Base-by-base conservation (phyloP, 129 eudicot species). In the Logfia minima region DNA sequence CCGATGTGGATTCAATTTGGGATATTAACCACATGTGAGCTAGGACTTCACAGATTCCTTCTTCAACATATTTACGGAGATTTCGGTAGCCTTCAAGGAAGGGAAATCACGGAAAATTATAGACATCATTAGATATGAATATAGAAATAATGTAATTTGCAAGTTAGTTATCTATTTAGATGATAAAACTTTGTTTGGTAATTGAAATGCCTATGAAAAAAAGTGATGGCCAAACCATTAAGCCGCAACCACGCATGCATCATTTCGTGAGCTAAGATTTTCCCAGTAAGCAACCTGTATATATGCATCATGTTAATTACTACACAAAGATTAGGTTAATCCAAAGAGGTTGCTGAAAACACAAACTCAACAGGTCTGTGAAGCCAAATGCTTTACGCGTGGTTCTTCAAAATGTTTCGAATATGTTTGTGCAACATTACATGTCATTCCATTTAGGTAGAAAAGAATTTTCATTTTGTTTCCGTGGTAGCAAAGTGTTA, bases 241-340 rank as follows among this genome's bases (percentile, higher is more conserved):
- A 92, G 89, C 58, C 97, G 84, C 79, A 92, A 68, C 97, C 97
- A 92, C 0, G 96, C 97, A 60, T 92, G 97, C 97, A 92, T 92
- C 97, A 89, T 87, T 84, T 92, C 97, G 69, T 92, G 97, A 77
- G 97, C 90, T 78, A 92, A 83, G 68, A 92, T 89, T 29, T 96
- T 78, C 76, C 97, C 97, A 19, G 96, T 92, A 48, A 92, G 88
- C 79, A 92, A 79, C 88, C 97, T 92, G 88, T 58, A 68, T 65
- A 37, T 6, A 43, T 22, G 68, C 62, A 76, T 59, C n/a, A 48
- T 18, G 32, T 48, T 58, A 19, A 62, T 64, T 69, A 69, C 68
- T 62, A 75, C 35, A 28, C 7, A 19, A 21, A 68, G 8, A 66
- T 22, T 29, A 70, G 22, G 4, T 60, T 45, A 45, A 23, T 73